Percentiles rank a stretch among this genome's conserved stretches.
Evolutionary conservation across 2,329 filamentous ascomycete species (phyloP).

Genomic region (Zasmidium angulare): DNA sequence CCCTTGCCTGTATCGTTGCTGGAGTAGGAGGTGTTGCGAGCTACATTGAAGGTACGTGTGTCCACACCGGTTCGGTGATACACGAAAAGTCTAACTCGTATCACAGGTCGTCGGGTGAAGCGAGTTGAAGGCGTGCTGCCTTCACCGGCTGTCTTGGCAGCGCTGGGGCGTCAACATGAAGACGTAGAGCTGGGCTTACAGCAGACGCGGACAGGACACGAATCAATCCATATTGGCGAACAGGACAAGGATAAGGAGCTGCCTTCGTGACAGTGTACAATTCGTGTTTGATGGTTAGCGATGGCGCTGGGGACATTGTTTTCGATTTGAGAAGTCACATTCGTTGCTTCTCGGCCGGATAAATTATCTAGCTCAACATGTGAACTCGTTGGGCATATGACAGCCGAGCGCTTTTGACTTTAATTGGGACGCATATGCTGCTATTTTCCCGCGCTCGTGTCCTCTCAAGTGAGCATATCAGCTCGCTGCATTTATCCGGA

Average conservation of each 20-base stretch:
- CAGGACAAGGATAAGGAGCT: not conserved
- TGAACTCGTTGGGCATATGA: too few species aligned
- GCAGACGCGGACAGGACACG: conserved; percentile 1
- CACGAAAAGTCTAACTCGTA: too few species aligned
- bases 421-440: not conserved
- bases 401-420: too few species aligned
- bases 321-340: too few species aligned
- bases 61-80: too few species aligned
- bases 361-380: too few species aligned
- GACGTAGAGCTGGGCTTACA: conserved; percentile 7
- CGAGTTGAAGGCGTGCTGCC: conserved; percentile 64
- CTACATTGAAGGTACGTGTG: conserved; percentile 71
- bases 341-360: too few species aligned
- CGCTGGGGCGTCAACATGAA: not conserved
- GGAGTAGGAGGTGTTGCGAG: conserved; percentile 68
- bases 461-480: too few species aligned
- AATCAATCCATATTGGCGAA: not conserved
- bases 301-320: not conserved
- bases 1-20: conserved; percentile 68
- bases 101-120: conserved; percentile 68
- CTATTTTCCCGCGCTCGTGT: not conserved
- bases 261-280: not conserved
- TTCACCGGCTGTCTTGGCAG: conserved; percentile 3
- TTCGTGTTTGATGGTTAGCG: not conserved
- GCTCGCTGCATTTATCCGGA: not conserved